Evolutionary conservation across 2,329 filamentous ascomycete genomes (phyloP).

Genomic region (Shiraia sp.): DNA sequence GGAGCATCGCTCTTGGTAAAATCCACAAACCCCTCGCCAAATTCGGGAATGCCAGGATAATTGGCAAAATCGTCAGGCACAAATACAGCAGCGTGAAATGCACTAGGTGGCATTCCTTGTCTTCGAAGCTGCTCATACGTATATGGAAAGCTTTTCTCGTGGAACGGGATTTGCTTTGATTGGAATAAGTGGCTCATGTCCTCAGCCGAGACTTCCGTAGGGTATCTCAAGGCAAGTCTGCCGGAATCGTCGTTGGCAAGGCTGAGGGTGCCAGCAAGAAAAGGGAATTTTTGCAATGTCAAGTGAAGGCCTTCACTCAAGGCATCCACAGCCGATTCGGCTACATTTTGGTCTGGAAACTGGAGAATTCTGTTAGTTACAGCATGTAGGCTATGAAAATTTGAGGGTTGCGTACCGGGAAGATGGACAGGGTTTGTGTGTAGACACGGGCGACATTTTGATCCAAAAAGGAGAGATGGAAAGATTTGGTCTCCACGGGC

Average conservation of each 20-base stretch:
- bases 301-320: constrained; percentile 27
- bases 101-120: constrained; percentile 38
- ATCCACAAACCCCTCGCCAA: constrained; percentile 34
- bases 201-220: constrained; percentile 21
- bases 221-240: constrained; percentile 32
- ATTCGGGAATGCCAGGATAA: constrained; percentile 28
- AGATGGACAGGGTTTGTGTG: constrained; percentile 35
- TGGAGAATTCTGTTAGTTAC: constrained; percentile 9
- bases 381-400: too few relatives aligned
- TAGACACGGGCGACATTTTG: constrained; percentile 40
- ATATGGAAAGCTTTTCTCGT: constrained; percentile 21
- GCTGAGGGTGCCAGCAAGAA: constrained; percentile 36
- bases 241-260: constrained; percentile 28
- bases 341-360: constrained; percentile 33
- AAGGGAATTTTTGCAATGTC: constrained; percentile 32
- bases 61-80: constrained; percentile 34
- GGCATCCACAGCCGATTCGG: constrained; percentile 30
- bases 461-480: constrained; percentile 36
- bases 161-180: constrained; percentile 22
- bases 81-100: constrained; percentile 34
- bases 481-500: constrained; percentile 19
- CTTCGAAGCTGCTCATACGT: constrained; percentile 36
- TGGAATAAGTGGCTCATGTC: constrained; percentile 21
- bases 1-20: constrained; percentile 31
- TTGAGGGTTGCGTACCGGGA: too few relatives aligned